A percentile compares a stretch with the other conserved stretches of the same genome.
Conservation (phyloP, 306 rosid species). For the Canavalia ensiformis region DNA sequence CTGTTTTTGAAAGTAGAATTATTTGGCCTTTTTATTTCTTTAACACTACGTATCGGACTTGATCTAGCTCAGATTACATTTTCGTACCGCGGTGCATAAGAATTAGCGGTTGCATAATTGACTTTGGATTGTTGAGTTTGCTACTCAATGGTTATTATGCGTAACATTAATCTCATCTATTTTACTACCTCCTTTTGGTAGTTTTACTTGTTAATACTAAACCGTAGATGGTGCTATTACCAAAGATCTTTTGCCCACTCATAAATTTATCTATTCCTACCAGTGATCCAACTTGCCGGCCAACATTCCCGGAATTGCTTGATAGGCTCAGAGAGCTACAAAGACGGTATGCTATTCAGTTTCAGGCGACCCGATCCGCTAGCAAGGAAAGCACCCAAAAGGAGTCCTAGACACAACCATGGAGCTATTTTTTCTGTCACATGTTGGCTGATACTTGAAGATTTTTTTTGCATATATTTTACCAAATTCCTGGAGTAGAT, state of each 20-base stretch:
- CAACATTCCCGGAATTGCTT: conserved; percentile 86
- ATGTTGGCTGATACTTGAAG: conserved; percentile 40
- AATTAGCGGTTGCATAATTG: conserved; percentile 33
- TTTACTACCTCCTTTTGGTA: conserved; percentile 20
- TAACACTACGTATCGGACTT: conserved; percentile 20
- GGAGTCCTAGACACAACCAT: conserved; percentile 61
- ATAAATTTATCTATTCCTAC: conserved; percentile 45
- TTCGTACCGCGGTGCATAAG: background rate
- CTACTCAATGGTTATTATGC: conserved; percentile 1
- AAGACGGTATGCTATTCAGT: conserved; percentile 67
- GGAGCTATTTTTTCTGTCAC: conserved; percentile 48
- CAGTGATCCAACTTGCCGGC: conserved; percentile 86
- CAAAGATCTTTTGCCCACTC: conserved; percentile 34
- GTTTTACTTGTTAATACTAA: conserved; percentile 19
- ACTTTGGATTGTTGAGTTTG: conserved; percentile 5
- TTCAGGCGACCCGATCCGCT: conserved; percentile 79
- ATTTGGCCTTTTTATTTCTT: conserved; percentile 2
- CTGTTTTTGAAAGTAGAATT: conserved; percentile 35
- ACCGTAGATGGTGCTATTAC: background rate
- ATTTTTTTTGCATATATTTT: conserved; percentile 38
- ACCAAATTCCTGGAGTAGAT: conserved; percentile 38
- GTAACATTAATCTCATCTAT: background rate
- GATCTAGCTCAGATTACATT: conserved; percentile 17
- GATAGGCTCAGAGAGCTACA: conserved; percentile 83
- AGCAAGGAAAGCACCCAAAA: conserved; percentile 67